Conservation (phyloP, 2,329 filamentous ascomycete genomes). For the Ceratocystis papillata region DNA sequence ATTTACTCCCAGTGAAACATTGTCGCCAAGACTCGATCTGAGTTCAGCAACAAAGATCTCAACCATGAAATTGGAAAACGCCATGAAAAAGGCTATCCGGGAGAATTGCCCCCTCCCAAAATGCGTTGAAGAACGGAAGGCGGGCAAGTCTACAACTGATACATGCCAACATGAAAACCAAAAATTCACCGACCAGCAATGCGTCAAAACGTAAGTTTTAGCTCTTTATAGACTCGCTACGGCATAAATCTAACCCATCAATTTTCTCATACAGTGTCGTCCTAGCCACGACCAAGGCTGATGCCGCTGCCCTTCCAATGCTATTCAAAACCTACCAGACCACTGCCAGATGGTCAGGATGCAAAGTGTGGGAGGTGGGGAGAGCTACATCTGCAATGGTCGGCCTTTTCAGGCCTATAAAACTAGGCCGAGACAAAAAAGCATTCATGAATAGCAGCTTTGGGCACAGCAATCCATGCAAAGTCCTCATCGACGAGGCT, state of each 20-base stretch:
- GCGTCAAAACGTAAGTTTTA: neutral
- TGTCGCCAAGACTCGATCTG: neutral
- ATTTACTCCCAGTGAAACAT: neutral
- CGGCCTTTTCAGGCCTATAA: slow-evolving; percentile 30
- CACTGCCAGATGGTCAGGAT: slow-evolving; percentile 25
- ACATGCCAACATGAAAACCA: neutral
- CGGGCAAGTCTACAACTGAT: neutral
- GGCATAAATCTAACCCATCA: neutral
- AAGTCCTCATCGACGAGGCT: slow-evolving; percentile 30
- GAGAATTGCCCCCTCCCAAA: neutral
- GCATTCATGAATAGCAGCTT: slow-evolving; percentile 27
- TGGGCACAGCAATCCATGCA: slow-evolving; percentile 29
- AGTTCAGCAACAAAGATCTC: neutral
- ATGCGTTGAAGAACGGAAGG: neutral
- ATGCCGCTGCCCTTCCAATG: slow-evolving; percentile 24
- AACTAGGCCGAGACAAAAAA: slow-evolving; percentile 27
- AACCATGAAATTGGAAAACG: neutral
- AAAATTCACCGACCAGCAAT: neutral
- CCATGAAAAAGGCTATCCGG: neutral
- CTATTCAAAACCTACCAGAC: slow-evolving; percentile 29
- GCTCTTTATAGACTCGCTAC: too few species aligned
- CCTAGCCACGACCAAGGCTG: neutral
- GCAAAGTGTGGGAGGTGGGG: slow-evolving; percentile 30
- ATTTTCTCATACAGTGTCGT: neutral
- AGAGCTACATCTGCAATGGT: slow-evolving; percentile 29